Conservation (phyloP, 768 basidiomycete genomes). For the Pleurotus platypus region DNA sequence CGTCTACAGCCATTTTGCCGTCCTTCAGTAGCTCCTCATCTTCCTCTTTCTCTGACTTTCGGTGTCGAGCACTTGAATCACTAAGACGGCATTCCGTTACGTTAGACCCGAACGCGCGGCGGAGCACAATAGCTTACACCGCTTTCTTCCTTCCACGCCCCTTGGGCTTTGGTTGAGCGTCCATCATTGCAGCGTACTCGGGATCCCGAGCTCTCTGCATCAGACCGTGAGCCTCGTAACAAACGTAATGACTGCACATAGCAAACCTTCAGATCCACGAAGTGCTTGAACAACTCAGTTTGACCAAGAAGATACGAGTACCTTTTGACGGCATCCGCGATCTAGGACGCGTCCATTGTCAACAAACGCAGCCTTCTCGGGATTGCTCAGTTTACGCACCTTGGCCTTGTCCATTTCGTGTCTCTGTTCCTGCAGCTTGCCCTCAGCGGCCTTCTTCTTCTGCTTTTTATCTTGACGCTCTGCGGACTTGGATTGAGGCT, state of each 20-base stretch:
- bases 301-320: conserved; percentile 98
- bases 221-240: background rate
- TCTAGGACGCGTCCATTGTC: conserved; percentile 37
- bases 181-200: conserved; percentile 86
- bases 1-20: conserved; percentile 73
- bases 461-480: conserved; percentile 35
- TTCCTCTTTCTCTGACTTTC: conserved; percentile 98
- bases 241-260: background rate
- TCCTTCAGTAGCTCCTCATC: conserved; percentile 93
- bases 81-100: conserved; percentile 29
- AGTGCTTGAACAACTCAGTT: conserved; percentile 97
- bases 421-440: conserved; percentile 64
- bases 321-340: conserved; percentile 91
- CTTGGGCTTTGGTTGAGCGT: conserved; percentile 81
- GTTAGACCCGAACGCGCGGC: background rate
- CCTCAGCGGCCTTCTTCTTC: conserved; percentile 67
- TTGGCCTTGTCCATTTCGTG: conserved; percentile 89
- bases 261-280: conserved; percentile 90
- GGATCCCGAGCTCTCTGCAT: conserved; percentile 83
- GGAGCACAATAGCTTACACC: conserved; percentile 38
- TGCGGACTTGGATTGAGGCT: conserved; percentile 20
- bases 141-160: conserved; percentile 85
- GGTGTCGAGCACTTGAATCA: conserved; percentile 75
- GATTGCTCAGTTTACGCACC: conserved; percentile 31
- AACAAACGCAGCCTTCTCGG: background rate